Evolutionary conservation across 352 stramenopile species (phyloP), one percentile per base, ranked within the genome.

Genomic region (Thraustochytrium striatum): DNA sequence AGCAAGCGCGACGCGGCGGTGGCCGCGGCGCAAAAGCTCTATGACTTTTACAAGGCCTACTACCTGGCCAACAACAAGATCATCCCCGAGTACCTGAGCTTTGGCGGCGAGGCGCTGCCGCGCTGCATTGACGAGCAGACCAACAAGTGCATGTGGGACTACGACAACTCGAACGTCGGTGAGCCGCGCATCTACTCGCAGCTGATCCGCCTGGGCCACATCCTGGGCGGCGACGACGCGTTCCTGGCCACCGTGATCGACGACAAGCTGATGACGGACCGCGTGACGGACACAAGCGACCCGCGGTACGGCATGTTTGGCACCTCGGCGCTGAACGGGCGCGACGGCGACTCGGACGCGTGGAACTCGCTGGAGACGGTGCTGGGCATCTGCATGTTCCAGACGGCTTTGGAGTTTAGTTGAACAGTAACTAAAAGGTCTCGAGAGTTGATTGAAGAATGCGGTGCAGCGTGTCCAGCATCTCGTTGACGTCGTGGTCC

Each of bases 401-500:
- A 52, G 43, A 52, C 43, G 9, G 43, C 9, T 21, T 52, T 52
- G 9, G 9, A 52, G 43, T n/a, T n/a, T n/a, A n/a, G n/a, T n/a
- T n/a, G n/a, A n/a, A n/a, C n/a, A n/a, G n/a, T n/a, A n/a, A n/a
- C n/a, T n/a, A n/a, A n/a, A n/a, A n/a, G n/a, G n/a, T 55, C 25
- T 55, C 47, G 16, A 55, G 47, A 55, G 25, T 25, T 21, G 47
- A 55, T 50, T 41, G 43, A 7, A 61, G 25, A 0, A 93, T 87
- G 35, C 88, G 87, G 57, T 91, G 91, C 39, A 93, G 81, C 68
- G 87, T 90, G 79, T 93, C 89, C 57, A 93, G 87, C 86, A 93
- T 89, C 72, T 91, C 89, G 38, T 93, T 87, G 35, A 93, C 89
- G 81, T 93, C 87, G 65, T 90, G 86, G 81, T 93, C 88, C 57